phyloP scores from a whole-genome alignment of 148 eudicot genomes.

The Nyssa sinensis region DNA sequence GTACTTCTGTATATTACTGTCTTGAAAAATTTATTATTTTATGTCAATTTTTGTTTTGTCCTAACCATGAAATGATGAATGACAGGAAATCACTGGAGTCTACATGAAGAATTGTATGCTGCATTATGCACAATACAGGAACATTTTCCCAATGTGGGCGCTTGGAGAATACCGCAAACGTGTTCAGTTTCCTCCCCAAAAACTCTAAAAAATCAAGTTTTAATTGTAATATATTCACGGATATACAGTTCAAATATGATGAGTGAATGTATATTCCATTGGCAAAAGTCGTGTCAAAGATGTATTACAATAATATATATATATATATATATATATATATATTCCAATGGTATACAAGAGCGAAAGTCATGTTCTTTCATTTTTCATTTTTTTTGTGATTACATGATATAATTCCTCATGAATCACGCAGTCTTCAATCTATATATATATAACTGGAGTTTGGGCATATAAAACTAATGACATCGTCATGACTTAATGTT shows the following conservation, averaged over 20 bases:
- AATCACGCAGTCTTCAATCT: no score
- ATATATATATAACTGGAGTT: no score
- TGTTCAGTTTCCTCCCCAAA: background rate
- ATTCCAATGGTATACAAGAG: no score
- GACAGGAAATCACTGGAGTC: constrained; percentile 16
- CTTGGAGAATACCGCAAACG: constrained; percentile 19
- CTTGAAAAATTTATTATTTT: background rate
- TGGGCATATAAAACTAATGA: no score
- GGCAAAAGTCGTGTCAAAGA: background rate
- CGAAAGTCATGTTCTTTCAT: no score
- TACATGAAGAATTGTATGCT: constrained; percentile 12
- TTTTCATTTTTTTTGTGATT: no score
- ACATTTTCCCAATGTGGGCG: constrained; percentile 26
- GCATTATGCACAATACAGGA: constrained; percentile 19
- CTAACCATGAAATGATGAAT: background rate
- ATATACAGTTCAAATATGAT: background rate
- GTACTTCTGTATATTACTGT: background rate
- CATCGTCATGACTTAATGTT: no score
- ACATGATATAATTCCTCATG: no score
- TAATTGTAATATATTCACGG: background rate
- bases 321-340: no score
- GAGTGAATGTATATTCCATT: background rate
- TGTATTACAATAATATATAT: background rate
- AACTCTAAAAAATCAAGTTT: background rate
- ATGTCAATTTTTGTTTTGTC: background rate